phyloP scores from a whole-genome alignment of 306 rosid species.

The Quercus dentata region DNA sequence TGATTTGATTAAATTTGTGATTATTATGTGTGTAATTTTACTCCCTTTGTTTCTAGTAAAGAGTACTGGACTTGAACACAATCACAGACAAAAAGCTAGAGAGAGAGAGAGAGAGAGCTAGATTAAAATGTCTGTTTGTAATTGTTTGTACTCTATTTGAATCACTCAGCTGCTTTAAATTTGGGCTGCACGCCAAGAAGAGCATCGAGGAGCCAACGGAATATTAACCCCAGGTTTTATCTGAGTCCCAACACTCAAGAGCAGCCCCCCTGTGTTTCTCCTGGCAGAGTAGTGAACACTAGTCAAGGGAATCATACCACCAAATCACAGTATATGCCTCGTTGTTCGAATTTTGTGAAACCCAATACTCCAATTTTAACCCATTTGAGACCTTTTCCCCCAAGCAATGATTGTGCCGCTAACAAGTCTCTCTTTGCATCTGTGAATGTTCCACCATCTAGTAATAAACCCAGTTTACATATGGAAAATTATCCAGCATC shows the following conservation, averaged over 20 bases:
- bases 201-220: slow-evolving; percentile 64
- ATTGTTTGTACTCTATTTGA: slow-evolving; percentile 7
- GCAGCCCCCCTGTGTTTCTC: slow-evolving; percentile 9
- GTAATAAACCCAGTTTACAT: slow-evolving; percentile 24
- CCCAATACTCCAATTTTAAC: slow-evolving; percentile 6
- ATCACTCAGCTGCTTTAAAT: slow-evolving; percentile 62
- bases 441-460: slow-evolving; percentile 16
- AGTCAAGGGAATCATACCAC: slow-evolving; percentile 9
- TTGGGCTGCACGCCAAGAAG: slow-evolving; percentile 65
- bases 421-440: neutral
- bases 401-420: neutral
- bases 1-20: neutral
- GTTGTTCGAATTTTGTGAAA: slow-evolving; percentile 23
- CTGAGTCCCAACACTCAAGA: slow-evolving; percentile 36
- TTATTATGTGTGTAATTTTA: neutral
- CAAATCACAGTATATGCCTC: slow-evolving; percentile 16
- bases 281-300: slow-evolving; percentile 13
- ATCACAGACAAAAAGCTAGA: neutral
- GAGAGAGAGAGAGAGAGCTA: neutral
- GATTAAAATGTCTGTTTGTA: neutral
- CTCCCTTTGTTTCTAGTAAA: neutral
- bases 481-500: slow-evolving; percentile 24
- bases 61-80: neutral
- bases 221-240: slow-evolving; percentile 51
- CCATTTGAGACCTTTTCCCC: slow-evolving; percentile 7